Percentiles rank a stretch among this genome's conserved stretches.
These are phyloP conservation scores for Hemerocallis citrina DNA, from an alignment of 106 monocot species.

Conservation along the genomic window DNA sequence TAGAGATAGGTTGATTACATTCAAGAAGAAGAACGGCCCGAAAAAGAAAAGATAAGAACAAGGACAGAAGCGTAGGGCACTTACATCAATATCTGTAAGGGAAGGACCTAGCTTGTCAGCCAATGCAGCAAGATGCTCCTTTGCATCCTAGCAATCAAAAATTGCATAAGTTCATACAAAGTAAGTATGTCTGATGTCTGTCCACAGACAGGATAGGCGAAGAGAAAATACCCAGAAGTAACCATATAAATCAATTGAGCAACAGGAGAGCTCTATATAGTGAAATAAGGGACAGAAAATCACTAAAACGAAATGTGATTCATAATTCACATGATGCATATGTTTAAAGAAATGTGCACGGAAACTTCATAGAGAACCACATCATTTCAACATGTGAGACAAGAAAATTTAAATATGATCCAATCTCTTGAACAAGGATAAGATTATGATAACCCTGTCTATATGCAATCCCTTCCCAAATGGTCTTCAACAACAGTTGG, in stretches of 20 bases:
- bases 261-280: background rate
- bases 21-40: background rate
- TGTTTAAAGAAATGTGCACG: background rate
- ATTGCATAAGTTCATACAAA: background rate
- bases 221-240: background rate
- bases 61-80: background rate
- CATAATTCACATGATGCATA: background rate
- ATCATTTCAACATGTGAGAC: background rate
- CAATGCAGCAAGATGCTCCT: constrained; percentile 14
- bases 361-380: background rate
- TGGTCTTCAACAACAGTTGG: background rate
- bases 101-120: constrained; percentile 31
- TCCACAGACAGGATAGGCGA: background rate
- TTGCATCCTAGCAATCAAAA: constrained; percentile 7
- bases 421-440: background rate
- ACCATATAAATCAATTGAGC: background rate
- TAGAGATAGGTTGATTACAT: background rate
- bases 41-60: background rate
- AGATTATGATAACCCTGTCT: background rate
- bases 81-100: constrained; percentile 88
- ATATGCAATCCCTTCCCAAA: background rate
- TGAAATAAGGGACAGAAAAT: background rate
- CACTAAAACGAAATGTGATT: background rate
- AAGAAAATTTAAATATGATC: background rate
- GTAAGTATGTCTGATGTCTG: background rate